Evolutionary conservation across 805 yeast species (phyloP).

Genomic region (Sugiyamaella chiloensis): DNA sequence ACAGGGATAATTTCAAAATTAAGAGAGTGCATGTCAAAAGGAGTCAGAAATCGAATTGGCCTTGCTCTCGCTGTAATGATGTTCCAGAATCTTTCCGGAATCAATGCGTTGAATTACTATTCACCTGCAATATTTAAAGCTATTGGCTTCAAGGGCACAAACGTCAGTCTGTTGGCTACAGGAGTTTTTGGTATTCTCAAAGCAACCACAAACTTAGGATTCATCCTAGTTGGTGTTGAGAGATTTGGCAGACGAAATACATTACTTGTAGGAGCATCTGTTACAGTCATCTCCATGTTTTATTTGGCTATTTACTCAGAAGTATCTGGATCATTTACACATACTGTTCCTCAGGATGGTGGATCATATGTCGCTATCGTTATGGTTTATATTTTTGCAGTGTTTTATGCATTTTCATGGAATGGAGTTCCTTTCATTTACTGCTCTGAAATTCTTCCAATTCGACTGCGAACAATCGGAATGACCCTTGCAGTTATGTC

Average conservation of each 20-base stretch:
- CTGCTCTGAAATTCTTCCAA: conserved; percentile 10
- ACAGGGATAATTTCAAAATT: conserved; percentile 2
- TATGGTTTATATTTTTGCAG: conserved; percentile 11
- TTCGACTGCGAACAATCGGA: conserved; percentile 8
- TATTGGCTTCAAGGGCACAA: conserved; percentile 45
- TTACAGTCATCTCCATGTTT: conserved; percentile 46
- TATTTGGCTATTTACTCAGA: conserved; percentile 49
- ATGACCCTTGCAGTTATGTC: conserved; percentile 13
- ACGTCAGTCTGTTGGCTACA: conserved; percentile 47
- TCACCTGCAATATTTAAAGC: conserved; percentile 50
- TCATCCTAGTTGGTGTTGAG: conserved; percentile 46
- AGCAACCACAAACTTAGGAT: conserved; percentile 32
- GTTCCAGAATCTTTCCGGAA: conserved; percentile 17
- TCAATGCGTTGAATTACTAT: conserved; percentile 40
- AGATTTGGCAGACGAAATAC: conserved; percentile 45
- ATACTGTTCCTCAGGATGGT: conserved; percentile 20
- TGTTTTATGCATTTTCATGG: conserved; percentile 12
- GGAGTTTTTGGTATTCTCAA: conserved; percentile 53
- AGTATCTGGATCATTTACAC: conserved; percentile 36
- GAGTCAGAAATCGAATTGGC: conserved; percentile 15
- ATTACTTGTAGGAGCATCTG: conserved; percentile 37
- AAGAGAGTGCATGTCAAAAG: conserved; percentile 15
- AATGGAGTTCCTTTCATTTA: conserved; percentile 10
- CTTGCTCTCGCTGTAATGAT: conserved; percentile 14
- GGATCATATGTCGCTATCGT: conserved; percentile 13